These are phyloP conservation scores for Aspergillus carlsbadensis DNA, from an alignment of 495 filamentous ascomycete genomes.

Conservation along the genomic window DNA sequence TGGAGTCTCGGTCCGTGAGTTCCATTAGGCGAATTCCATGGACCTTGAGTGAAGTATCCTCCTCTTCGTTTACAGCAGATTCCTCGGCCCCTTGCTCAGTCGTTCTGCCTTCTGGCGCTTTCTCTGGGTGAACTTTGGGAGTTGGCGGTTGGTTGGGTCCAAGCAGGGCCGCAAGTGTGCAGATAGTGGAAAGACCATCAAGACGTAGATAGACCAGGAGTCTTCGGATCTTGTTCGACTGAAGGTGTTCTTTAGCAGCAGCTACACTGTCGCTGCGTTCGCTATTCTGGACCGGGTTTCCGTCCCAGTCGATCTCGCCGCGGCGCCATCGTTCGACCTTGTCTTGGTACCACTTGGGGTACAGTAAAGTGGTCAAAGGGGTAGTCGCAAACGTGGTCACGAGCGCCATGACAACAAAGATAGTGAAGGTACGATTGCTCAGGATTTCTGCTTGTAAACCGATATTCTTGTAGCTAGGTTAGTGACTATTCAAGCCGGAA, in stretches of 20 bases:
- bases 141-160: constrained; percentile 28
- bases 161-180: constrained; percentile 80
- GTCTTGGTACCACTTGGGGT: constrained; percentile 87
- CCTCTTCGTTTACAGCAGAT: constrained; percentile 22
- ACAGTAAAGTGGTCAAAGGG: constrained; percentile 72
- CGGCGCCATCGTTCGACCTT: constrained; percentile 88
- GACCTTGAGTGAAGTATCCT: constrained; percentile 61
- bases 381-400: constrained; percentile 92
- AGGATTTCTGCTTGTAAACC: constrained; percentile 90
- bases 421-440: constrained; percentile 85
- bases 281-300: constrained; percentile 50
- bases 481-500: constrained; percentile 16
- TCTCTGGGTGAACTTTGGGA: constrained; percentile 51
- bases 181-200: constrained; percentile 83
- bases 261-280: constrained; percentile 36
- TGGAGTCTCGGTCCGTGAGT: constrained; percentile 88
- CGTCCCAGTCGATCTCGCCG: constrained; percentile 95
- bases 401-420: constrained; percentile 98
- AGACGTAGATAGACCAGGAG: constrained; percentile 74
- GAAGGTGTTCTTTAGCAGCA: constrained; percentile 44
- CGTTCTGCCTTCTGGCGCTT: constrained; percentile 19
- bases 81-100: constrained; percentile 30
- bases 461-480: constrained; percentile 67
- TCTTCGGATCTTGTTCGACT: constrained; percentile 37
- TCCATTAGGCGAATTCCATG: constrained; percentile 85